Conservation (phyloP, 176 grass and related monocot genomes). For the Eragrostis nindensis region DNA sequence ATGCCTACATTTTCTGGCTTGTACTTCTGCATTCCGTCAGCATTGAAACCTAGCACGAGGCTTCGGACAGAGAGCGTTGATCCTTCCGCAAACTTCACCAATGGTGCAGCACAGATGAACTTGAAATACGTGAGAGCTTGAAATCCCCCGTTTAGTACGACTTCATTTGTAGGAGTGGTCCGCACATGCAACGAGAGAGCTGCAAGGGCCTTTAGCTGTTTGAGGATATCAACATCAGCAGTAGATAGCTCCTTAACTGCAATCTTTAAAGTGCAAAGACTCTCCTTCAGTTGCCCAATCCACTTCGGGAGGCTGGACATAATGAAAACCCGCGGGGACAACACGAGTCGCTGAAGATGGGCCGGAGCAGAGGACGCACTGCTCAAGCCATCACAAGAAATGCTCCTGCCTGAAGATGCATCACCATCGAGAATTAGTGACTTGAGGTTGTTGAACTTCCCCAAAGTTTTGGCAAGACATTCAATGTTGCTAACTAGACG, state of each 20-base stretch:
- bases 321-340: neutral
- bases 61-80: neutral
- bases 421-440: neutral
- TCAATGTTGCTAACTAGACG: conserved; percentile 9
- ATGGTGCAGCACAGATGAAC: neutral
- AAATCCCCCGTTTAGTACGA: neutral
- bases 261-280: conserved; percentile 11
- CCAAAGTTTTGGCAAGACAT: neutral
- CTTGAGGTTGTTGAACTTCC: neutral
- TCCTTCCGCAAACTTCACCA: neutral
- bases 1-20: neutral
- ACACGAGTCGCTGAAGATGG: conserved; percentile 11
- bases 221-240: conserved; percentile 2
- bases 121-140: conserved; percentile 4
- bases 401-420: neutral
- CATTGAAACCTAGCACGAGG: neutral
- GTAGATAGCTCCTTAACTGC: neutral
- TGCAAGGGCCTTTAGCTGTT: neutral
- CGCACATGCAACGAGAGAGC: neutral
- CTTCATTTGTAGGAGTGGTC: neutral
- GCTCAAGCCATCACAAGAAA: neutral
- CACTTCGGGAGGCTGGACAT: neutral
- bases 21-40: rapidly evolving
- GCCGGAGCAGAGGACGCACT: neutral
- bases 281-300: neutral